Evolutionary conservation across 2,329 filamentous ascomycete genomes (phyloP).

Genomic region (Beauveria caledonica): DNA sequence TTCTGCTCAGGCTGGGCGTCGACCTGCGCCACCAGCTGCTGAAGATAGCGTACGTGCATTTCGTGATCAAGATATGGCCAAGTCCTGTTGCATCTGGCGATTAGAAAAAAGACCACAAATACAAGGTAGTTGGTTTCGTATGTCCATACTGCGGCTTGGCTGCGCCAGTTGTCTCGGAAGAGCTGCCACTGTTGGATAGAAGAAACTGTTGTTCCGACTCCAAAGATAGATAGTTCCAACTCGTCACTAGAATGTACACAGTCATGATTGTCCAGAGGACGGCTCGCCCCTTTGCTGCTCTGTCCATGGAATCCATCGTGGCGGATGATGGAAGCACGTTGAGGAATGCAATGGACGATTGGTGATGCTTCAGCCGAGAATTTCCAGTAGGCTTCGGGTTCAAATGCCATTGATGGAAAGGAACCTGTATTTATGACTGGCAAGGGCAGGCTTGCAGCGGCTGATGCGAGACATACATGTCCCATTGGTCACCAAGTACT

Average conservation of each 20-base stretch:
- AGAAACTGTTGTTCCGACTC: background rate
- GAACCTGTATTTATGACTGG: too few relatives aligned
- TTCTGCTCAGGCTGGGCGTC: background rate
- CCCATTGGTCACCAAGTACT: background rate
- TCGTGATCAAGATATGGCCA: slow-evolving; percentile 4
- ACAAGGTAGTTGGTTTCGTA: background rate
- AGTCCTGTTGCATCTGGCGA: background rate
- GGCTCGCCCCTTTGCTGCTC: background rate
- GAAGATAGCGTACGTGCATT: background rate
- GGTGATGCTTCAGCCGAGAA: too few relatives aligned
- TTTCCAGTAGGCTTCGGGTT: too few relatives aligned
- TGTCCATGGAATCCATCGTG: background rate
- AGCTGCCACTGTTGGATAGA: background rate
- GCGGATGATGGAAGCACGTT: too few relatives aligned
- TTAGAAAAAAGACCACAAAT: background rate
- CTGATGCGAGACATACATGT: background rate
- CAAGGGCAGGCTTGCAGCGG: too few relatives aligned
- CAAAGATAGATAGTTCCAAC: background rate
- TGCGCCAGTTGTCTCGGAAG: background rate
- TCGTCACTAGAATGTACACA: background rate
- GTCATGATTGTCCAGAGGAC: background rate
- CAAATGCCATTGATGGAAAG: too few relatives aligned
- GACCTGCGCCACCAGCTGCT: background rate
- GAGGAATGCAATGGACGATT: background rate
- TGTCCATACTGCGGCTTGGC: background rate